Base-by-base conservation (phyloP, 2,329 filamentous ascomycete species). In the Cladosporium sphaerospermum region DNA sequence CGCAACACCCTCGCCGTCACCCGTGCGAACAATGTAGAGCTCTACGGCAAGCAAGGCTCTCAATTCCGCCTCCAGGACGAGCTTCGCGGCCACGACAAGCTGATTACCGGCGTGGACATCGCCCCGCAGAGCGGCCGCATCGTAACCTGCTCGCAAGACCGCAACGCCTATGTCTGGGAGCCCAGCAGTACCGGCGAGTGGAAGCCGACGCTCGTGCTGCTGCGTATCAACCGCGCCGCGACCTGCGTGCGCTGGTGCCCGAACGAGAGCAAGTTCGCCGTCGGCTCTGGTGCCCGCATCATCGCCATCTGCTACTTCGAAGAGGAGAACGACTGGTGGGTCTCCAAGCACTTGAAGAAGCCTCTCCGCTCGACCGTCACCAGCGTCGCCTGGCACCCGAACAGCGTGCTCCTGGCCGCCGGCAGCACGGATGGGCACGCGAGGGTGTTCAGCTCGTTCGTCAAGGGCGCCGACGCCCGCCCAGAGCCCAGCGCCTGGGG, bases 271-370 rank as follows among this genome's bases (percentile, higher is more conserved):
- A 99, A 99, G 74, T 99, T 99, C 70, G 93, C 93, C 51, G 93
- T 97, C 23, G 93, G 93, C 56, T 96, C 91, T 28, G 93, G 93
- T 57, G 93, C 96, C 63, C 85, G 93, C 59, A 87, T 96, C 60
- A 96, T 99, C 65, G 90, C 93, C 39, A 82, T 97, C 62, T 99
- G 93, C 79, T 97, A 97, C 77, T 99, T 99, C 64, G 93, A 99
- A 69, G 89, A 96, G 70, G 93, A 99, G 73, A 96, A 99, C 73
- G 91, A 99, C 77, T 99, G 93, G 93, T 99, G 93, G 93, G 92
- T 99, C 40, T 96, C 91, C 36, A 99, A 99, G 79, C 93, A 99
- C 74, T 75, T 99, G 67, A 97, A 97, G 83, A 99, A 97, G 81
- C 93, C 93, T 16, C 95, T 99, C 65, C 88, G 92, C 61, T 96